These are phyloP conservation scores for Colletotrichum cuscutae DNA, from an alignment of 2,329 filamentous ascomycete species.

Conservation along the genomic window DNA sequence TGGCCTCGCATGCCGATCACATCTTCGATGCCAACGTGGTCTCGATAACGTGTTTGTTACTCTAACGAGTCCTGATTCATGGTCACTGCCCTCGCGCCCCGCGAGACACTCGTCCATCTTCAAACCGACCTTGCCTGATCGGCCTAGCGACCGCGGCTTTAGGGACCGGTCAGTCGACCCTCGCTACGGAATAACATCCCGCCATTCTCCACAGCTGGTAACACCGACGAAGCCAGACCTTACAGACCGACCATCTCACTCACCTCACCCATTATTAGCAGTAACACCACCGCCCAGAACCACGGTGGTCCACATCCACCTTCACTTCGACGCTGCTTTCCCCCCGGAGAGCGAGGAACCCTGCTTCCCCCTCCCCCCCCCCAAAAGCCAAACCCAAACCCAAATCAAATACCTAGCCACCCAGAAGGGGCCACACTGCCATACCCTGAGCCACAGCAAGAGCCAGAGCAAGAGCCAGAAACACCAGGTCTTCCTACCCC, in stretches of 20 bases:
- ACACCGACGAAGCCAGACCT: slow-evolving; percentile 31
- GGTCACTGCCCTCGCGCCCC: slow-evolving; percentile 23
- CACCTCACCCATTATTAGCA: background rate
- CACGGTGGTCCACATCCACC: background rate
- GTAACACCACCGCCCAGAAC: background rate
- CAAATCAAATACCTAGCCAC: slow-evolving; percentile 2
- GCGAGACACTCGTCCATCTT: slow-evolving; percentile 34
- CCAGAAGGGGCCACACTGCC: background rate
- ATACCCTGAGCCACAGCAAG: background rate
- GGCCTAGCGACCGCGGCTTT: slow-evolving; percentile 32
- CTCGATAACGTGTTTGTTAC: slow-evolving; percentile 13
- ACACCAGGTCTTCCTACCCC: slow-evolving; percentile 2
- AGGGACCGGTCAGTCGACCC: slow-evolving; percentile 4
- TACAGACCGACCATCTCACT: background rate
- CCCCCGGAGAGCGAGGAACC: background rate
- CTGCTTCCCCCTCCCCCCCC: background rate
- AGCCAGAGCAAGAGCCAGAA: background rate
- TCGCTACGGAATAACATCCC: slow-evolving; percentile 6
- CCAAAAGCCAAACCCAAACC: slow-evolving; percentile 16
- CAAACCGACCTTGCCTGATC: slow-evolving; percentile 25
- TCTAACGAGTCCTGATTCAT: slow-evolving; percentile 30
- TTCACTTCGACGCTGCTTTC: background rate
- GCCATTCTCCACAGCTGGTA: slow-evolving; percentile 1
- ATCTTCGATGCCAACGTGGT: slow-evolving; percentile 26
- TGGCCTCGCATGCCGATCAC: slow-evolving; percentile 30